Evolutionary conservation across 176 grass and related monocot species (phyloP), one percentile per base, ranked within the genome.

Genomic region (Rhynchospora tenuis): DNA sequence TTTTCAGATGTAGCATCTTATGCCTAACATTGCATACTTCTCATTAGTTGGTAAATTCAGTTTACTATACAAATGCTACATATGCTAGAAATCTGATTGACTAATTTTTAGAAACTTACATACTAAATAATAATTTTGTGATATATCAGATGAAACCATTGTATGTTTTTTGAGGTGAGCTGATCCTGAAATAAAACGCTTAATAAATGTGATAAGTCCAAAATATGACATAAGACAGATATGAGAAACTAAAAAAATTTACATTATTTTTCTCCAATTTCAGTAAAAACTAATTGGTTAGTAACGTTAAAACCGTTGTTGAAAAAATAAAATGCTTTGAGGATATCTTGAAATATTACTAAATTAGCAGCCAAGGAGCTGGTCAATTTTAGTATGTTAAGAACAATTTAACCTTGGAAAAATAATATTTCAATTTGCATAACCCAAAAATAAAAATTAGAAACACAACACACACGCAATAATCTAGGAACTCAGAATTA

Each of bases 141-240:
- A 59, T 31, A 67, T 50, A 82, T 82, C 80, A 5, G 63, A 27
- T 52, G 80, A 67, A 46, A 67, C 57, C 44, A 22, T 22, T 61
- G 51, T 82, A 16, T 66, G 80, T 28, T 67, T 82, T 61, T 67
- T 82, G 60, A 68, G 31, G 61, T 82, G 61, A 52, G 61, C 67
- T 27, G 80, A 82, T 48, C 86, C 92, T 94, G 85, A 71, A 88
- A 87, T 78, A 82, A 86, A 38, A 87, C 17, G n/a, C 79, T 64
- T 58, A 44, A 59, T 22, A 82, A 57, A 44, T 65, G 9, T 16
- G 12, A 65, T 16, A 23, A 24, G n/a, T 73, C 4, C 10, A 13
- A 73, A 47, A 73, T 9, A 72, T 23, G 4, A 73, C 68, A 48
- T 12, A 72, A 45, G 43, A 48, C n/a, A 47, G 12, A 9, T 28